These are phyloP conservation scores for Pythium volutum DNA, from an alignment of 352 stramenopile species.

Conservation along the genomic window DNA sequence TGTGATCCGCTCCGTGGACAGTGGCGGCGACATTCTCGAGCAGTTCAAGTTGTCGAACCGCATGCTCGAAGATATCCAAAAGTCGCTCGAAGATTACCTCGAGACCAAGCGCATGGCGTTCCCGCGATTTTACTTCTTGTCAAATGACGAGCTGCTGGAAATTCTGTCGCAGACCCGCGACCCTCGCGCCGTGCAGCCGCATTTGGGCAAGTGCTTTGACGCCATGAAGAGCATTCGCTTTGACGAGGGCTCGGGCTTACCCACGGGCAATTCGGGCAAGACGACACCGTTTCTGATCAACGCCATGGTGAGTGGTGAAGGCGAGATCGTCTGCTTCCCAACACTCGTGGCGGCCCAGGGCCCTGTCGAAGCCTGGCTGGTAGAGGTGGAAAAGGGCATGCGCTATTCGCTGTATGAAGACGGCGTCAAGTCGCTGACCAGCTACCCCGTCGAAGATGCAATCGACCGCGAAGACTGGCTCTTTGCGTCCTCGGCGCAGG, in stretches of 20 bases:
- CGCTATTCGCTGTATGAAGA: constrained; percentile 83
- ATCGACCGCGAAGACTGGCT: constrained; percentile 90
- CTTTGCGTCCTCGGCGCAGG: constrained; percentile 84
- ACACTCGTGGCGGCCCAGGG: constrained; percentile 75
- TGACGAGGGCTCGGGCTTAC: constrained; percentile 32
- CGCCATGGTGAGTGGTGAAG: constrained; percentile 84
- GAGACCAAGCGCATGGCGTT: constrained; percentile 92
- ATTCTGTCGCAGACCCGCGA: constrained; percentile 91
- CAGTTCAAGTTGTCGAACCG: constrained; percentile 84
- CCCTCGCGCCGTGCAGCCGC: constrained; percentile 85
- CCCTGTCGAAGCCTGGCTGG: constrained; percentile 85
- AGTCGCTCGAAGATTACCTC: constrained; percentile 90
- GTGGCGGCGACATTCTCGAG: constrained; percentile 66
- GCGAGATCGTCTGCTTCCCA: constrained; percentile 81
- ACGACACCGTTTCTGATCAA: constrained; percentile 45
- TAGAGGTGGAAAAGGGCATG: constrained; percentile 89
- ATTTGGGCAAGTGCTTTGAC: constrained; percentile 92
- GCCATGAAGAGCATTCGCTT: constrained; percentile 92
- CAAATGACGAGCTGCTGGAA: constrained; percentile 90
- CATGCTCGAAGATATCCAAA: constrained; percentile 90
- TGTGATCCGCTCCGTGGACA: constrained; percentile 77
- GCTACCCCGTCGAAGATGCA: constrained; percentile 85
- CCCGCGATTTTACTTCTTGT: constrained; percentile 91
- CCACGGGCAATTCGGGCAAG: constrained; percentile 37
- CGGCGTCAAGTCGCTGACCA: constrained; percentile 74